Conservation (phyloP, 192 early-diverging fungal species). For the Backusella westeae region DNA sequence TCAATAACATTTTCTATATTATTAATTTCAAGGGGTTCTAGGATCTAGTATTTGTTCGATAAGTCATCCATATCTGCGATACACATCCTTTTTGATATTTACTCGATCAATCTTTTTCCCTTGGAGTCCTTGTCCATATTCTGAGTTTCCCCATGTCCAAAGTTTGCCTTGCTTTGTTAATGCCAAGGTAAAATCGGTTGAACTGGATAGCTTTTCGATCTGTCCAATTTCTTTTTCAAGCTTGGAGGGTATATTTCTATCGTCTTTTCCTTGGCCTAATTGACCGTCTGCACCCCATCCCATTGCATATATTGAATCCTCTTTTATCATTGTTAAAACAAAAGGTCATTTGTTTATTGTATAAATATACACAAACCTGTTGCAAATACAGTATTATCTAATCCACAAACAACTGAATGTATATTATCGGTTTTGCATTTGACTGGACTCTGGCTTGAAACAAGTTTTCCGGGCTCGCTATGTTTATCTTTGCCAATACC, state of each 20-base stretch:
- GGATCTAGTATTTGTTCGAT: constrained; percentile 47
- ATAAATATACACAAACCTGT: constrained; percentile 9
- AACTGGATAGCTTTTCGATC: constrained; percentile 51
- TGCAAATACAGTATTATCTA: constrained; percentile 64
- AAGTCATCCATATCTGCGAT: background rate
- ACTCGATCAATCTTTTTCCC: constrained; percentile 55
- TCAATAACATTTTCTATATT: constrained; percentile 34
- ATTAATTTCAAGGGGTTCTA: constrained; percentile 52
- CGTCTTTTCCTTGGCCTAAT: constrained; percentile 56
- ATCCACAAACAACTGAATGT: constrained; percentile 59
- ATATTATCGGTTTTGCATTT: constrained; percentile 33
- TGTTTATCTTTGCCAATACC: constrained; percentile 48
- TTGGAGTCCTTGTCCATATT: constrained; percentile 73
- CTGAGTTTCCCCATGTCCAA: constrained; percentile 75
- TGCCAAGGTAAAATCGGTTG: constrained; percentile 70
- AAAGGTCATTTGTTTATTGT: background rate
- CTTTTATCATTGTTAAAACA: constrained; percentile 15
- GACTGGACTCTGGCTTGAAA: constrained; percentile 24
- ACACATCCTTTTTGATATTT: constrained; percentile 3
- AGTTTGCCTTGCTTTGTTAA: constrained; percentile 47
- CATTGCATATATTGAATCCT: constrained; percentile 59
- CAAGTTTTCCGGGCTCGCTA: constrained; percentile 16
- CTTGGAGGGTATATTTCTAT: constrained; percentile 30
- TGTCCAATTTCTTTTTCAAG: background rate
- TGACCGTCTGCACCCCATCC: constrained; percentile 81